A percentile compares a stretch with the other conserved stretches of the same genome.
phyloP scores from a whole-genome alignment of 495 filamentous ascomycete species.

The Amorphotheca resinae region DNA sequence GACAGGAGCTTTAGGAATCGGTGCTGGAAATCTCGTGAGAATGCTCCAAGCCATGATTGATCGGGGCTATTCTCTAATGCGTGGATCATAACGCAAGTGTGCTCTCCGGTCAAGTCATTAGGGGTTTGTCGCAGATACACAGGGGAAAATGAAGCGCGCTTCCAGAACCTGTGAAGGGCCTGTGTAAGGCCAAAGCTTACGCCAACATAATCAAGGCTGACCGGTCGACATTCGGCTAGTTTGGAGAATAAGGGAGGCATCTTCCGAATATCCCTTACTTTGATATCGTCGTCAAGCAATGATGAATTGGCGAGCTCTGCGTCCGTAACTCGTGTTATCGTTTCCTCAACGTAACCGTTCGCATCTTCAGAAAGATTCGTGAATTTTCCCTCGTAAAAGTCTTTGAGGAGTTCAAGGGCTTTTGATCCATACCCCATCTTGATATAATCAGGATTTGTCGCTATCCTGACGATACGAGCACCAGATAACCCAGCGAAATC shows the following conservation, averaged over 20 bases:
- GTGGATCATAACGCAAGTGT: slow-evolving; percentile 94
- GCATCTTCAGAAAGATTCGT: slow-evolving; percentile 59
- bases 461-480: slow-evolving; percentile 86
- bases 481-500: slow-evolving; percentile 91
- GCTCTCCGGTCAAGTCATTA: slow-evolving; percentile 93
- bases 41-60: slow-evolving; percentile 69
- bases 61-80: slow-evolving; percentile 55
- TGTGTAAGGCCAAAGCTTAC: slow-evolving; percentile 90
- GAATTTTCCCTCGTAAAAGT: slow-evolving; percentile 95
- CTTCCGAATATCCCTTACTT: slow-evolving; percentile 75
- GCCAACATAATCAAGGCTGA: slow-evolving; percentile 79
- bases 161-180: slow-evolving; percentile 93
- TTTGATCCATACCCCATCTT: slow-evolving; percentile 88
- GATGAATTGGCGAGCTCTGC: slow-evolving; percentile 66
- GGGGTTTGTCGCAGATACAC: slow-evolving; percentile 94
- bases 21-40: slow-evolving; percentile 81
- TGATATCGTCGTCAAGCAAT: slow-evolving; percentile 76
- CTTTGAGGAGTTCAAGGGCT: slow-evolving; percentile 69
- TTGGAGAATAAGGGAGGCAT: slow-evolving; percentile 92
- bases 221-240: slow-evolving; percentile 69
- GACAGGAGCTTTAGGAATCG: slow-evolving; percentile 79
- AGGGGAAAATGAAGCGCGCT: slow-evolving; percentile 68
- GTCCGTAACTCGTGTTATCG: slow-evolving; percentile 73
- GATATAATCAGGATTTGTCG: slow-evolving; percentile 87
- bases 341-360: slow-evolving; percentile 35